Evolutionary conservation across 202 grass and related monocot genomes (phyloP).

Genomic region (Setaria viridis): DNA sequence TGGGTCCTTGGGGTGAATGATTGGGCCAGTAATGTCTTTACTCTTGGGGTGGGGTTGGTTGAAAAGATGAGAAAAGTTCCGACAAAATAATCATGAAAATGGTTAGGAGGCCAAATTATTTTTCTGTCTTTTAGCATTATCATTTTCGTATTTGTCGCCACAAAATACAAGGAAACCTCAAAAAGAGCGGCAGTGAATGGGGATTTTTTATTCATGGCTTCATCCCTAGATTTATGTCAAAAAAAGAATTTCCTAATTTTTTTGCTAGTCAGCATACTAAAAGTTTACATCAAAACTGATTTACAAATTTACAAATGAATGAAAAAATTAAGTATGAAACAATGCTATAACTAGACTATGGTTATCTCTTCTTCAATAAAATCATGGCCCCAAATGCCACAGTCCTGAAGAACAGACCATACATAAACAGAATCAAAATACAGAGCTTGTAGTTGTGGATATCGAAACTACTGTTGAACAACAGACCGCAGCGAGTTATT

Average conservation of each 20-base stretch:
- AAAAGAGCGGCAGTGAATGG: neutral
- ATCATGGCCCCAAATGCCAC: conserved; percentile 82
- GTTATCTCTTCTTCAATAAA: conserved; percentile 79
- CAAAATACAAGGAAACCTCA: neutral
- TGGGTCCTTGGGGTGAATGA: no score
- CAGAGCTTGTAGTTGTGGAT: conserved; percentile 77
- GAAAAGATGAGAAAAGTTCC: no score
- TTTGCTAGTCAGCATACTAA: neutral
- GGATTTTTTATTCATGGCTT: neutral
- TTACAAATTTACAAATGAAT: conserved; percentile 56
- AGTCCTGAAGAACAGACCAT: conserved; percentile 82
- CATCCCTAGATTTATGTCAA: neutral
- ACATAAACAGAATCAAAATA: conserved; percentile 75
- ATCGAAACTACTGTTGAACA: conserved; percentile 54
- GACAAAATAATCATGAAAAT: no score
- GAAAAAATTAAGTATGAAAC: conserved; percentile 34
- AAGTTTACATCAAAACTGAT: conserved; percentile 19
- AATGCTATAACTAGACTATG: neutral
- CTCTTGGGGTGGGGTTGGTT: no score
- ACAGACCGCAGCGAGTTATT: conserved; percentile 81
- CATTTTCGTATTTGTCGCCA: neutral
- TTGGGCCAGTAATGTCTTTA: no score
- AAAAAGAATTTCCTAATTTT: conserved; percentile 1
- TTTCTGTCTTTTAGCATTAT: neutral
- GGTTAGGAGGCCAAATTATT: no score